A percentile compares a stretch with the other conserved stretches of the same genome.
Conservation (phyloP, 75 land plant species). For the Cunninghamia lanceolata region DNA sequence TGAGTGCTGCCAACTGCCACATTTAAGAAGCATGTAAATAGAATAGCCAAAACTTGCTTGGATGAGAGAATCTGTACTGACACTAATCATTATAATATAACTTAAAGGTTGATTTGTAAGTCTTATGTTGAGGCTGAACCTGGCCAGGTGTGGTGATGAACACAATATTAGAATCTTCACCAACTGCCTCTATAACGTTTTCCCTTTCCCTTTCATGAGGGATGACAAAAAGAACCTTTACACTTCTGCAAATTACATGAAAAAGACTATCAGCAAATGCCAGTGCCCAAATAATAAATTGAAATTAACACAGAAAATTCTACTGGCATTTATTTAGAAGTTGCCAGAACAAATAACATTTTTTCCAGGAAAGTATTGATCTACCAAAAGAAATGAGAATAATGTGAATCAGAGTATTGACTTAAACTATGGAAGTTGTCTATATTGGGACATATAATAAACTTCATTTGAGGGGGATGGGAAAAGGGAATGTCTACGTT, state of each 20-base stretch:
- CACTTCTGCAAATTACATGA: background rate
- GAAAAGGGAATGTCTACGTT: background rate
- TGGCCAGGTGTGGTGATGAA: constrained; percentile 94
- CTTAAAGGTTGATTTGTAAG: background rate
- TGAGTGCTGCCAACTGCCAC: constrained; percentile 78
- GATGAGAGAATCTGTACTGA: background rate
- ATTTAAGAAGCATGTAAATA: background rate
- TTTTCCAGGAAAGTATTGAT: background rate
- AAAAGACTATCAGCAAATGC: background rate
- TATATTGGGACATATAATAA: background rate
- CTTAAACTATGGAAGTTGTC: background rate
- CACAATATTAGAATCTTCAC: constrained; percentile 61
- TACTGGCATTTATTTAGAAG: background rate
- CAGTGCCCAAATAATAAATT: background rate
- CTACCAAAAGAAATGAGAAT: background rate
- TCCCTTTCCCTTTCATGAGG: constrained; percentile 72
- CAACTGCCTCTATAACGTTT: constrained; percentile 50
- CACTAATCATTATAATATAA: background rate
- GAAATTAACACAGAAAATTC: background rate
- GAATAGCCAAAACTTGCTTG: background rate
- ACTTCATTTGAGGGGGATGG: background rate
- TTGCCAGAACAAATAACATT: background rate
- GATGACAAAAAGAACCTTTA: constrained; percentile 56
- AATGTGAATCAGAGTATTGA: background rate
- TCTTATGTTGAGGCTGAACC: constrained; percentile 26